Conservation (phyloP, 495 filamentous ascomycete genomes). For the Venustampulla echinocandica region DNA sequence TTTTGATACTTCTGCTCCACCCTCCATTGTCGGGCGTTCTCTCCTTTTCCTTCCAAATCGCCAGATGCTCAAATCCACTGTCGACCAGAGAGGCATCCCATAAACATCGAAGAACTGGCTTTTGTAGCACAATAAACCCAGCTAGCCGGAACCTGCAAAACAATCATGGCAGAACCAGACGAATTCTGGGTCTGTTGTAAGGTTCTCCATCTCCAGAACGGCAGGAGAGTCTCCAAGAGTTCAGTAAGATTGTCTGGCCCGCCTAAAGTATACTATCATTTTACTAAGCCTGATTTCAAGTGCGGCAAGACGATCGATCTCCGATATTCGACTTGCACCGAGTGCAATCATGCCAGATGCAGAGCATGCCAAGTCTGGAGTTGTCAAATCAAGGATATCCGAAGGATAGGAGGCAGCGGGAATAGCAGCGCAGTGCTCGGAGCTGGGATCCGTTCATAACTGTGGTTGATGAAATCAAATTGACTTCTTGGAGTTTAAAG, state of each 20-base stretch:
- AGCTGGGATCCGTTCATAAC: too few species aligned
- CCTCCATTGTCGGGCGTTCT: too few species aligned
- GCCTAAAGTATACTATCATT: not conserved
- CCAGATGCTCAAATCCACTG: not conserved
- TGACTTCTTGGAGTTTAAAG: too few species aligned
- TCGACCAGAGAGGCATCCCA: not conserved
- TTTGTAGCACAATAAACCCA: not conserved
- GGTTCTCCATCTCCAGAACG: not conserved
- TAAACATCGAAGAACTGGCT: not conserved
- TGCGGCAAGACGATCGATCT: not conserved
- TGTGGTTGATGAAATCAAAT: too few species aligned
- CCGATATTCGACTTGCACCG: not conserved
- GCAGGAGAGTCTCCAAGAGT: not conserved
- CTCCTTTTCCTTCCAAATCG: too few species aligned
- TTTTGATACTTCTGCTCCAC: too few species aligned
- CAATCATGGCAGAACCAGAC: not conserved
- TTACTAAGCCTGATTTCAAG: not conserved
- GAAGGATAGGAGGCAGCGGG: too few species aligned
- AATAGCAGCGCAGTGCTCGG: too few species aligned
- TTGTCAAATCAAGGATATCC: not conserved
- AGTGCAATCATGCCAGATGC: not conserved
- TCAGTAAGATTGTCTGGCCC: not conserved
- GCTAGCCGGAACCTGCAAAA: not conserved
- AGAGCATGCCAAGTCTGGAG: not conserved
- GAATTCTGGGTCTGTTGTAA: conserved; percentile 1